phyloP scores from a whole-genome alignment of 2,329 filamentous ascomycete genomes.

The Epichloe sibirici region DNA sequence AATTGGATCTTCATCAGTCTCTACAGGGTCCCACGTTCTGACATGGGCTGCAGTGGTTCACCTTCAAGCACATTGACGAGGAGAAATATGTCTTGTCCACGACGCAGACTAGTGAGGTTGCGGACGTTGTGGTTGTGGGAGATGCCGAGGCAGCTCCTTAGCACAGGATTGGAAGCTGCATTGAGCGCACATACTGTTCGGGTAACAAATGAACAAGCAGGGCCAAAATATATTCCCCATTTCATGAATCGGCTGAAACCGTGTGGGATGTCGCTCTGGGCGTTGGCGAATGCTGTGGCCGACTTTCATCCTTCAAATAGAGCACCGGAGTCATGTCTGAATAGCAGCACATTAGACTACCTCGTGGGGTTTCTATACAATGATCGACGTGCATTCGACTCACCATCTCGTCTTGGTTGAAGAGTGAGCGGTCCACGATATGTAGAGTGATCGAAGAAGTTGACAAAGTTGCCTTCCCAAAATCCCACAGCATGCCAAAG shows the following conservation, averaged over 20 bases:
- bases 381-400: constrained; percentile 1
- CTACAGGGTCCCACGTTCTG: background rate
- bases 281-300: background rate
- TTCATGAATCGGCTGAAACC: too few relatives aligned
- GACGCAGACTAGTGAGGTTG: constrained; percentile 9
- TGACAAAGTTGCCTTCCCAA: constrained; percentile 3
- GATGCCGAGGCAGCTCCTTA: background rate
- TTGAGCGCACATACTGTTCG: too few relatives aligned
- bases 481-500: constrained; percentile 1
- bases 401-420: background rate
- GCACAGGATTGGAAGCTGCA: too few relatives aligned
- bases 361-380: background rate
- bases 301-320: background rate
- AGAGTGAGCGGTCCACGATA: constrained; percentile 1
- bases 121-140: background rate
- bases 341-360: constrained; percentile 3
- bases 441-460: constrained; percentile 1
- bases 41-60: constrained; percentile 4
- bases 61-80: constrained; percentile 13
- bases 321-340: background rate
- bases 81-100: constrained; percentile 15
- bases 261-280: too few relatives aligned
- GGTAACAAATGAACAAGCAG: too few relatives aligned
- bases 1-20: too few relatives aligned
- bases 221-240: too few relatives aligned